Percentiles rank a stretch among this genome's conserved stretches.
Evolutionary conservation across 257 asterid genomes (phyloP).

Genomic region (Plantago major): DNA sequence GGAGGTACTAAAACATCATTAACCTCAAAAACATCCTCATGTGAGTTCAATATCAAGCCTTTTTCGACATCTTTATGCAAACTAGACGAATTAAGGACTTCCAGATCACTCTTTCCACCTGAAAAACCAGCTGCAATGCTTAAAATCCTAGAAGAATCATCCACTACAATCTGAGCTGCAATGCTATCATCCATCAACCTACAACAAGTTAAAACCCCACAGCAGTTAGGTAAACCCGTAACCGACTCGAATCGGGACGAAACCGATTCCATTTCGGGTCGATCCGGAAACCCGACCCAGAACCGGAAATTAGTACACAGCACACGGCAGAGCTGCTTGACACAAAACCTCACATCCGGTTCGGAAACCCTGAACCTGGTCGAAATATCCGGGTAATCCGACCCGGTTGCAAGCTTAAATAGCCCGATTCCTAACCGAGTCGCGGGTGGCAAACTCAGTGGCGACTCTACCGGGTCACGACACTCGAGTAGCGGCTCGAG

Average conservation of each 20-base stretch:
- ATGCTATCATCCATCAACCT: slow-evolving; percentile 36
- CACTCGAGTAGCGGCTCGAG: slow-evolving; percentile 84
- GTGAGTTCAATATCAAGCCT: slow-evolving; percentile 33
- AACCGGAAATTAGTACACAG: slow-evolving; percentile 84
- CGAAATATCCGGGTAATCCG: slow-evolving; percentile 49
- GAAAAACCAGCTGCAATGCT: slow-evolving; percentile 70
- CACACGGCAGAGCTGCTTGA: slow-evolving; percentile 79
- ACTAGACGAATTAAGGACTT: slow-evolving; percentile 46
- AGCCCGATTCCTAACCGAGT: slow-evolving; percentile 77
- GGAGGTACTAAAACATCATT: slow-evolving; percentile 44
- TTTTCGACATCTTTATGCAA: slow-evolving; percentile 47
- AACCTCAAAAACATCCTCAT: slow-evolving; percentile 16
- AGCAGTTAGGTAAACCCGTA: slow-evolving; percentile 75
- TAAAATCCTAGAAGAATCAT: slow-evolving; percentile 62
- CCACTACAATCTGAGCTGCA: slow-evolving; percentile 72
- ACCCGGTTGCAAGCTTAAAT: slow-evolving; percentile 69
- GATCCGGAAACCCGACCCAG: slow-evolving; percentile 76
- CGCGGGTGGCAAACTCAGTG: slow-evolving; percentile 53
- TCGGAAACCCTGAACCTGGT: slow-evolving; percentile 50
- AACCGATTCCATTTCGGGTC: slow-evolving; percentile 44
- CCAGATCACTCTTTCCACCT: slow-evolving; percentile 36
- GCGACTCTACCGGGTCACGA: slow-evolving; percentile 76
- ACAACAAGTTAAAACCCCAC: slow-evolving; percentile 54
- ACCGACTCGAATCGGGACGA: slow-evolving; percentile 55
- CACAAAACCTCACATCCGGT: slow-evolving; percentile 50